These are phyloP conservation scores for Hypoxylon fragiforme DNA, from an alignment of 495 filamentous ascomycete genomes.

Conservation along the genomic window DNA sequence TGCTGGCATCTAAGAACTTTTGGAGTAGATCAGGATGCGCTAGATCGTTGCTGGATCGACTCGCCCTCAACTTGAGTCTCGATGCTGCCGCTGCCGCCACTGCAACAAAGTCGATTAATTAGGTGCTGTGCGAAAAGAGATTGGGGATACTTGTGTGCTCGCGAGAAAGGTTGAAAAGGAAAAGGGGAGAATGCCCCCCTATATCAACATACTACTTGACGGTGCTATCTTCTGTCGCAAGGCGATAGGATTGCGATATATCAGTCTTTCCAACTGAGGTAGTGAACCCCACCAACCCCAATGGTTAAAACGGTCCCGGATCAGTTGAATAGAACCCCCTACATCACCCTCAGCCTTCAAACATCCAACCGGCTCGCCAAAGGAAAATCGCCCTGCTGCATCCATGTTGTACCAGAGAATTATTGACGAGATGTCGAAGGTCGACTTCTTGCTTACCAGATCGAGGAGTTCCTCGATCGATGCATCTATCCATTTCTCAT, in stretches of 20 bases:
- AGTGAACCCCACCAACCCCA: constrained; percentile 36
- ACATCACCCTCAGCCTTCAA: constrained; percentile 30
- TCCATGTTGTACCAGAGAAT: constrained; percentile 36
- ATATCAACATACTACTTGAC: too few relatives aligned
- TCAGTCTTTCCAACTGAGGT: constrained; percentile 30
- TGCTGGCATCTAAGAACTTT: constrained; percentile 31
- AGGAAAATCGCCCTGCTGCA: constrained; percentile 30
- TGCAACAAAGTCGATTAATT: too few relatives aligned
- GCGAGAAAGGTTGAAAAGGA: too few relatives aligned
- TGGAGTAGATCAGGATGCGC: constrained; percentile 25
- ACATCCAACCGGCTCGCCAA: constrained; percentile 31
- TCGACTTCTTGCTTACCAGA: constrained; percentile 12
- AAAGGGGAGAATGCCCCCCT: too few relatives aligned
- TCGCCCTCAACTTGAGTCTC: constrained; percentile 17
- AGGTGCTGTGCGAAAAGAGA: too few relatives aligned
- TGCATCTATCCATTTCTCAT: constrained; percentile 31
- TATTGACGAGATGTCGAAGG: constrained; percentile 20
- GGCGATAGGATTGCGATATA: constrained; percentile 35
- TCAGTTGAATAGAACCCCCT: constrained; percentile 27
- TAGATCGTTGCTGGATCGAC: not conserved
- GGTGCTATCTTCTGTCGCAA: constrained; percentile 15
- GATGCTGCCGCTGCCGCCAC: constrained; percentile 17
- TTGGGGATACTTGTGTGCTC: too few relatives aligned
- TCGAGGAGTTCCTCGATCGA: constrained; percentile 27
- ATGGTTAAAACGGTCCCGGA: constrained; percentile 30